These are phyloP conservation scores for Ogataea nitratoaversa DNA, from an alignment of 805 yeast genomes.

Conservation along the genomic window DNA sequence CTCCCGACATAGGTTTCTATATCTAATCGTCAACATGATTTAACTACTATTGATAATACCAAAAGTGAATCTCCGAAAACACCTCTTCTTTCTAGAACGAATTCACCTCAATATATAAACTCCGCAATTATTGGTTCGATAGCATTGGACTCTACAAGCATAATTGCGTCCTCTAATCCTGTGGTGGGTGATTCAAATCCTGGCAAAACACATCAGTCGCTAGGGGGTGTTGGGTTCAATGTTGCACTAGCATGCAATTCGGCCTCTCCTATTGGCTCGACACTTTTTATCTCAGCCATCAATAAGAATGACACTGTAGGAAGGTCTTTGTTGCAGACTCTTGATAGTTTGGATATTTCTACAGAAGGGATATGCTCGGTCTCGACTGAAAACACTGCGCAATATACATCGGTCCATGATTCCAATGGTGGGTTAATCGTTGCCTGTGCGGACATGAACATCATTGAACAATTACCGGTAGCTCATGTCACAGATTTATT, in stretches of 20 bases:
- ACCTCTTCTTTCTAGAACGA: not conserved
- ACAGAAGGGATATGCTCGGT: slow-evolving; percentile 36
- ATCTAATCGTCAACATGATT: not conserved
- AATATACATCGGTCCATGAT: slow-evolving; percentile 68
- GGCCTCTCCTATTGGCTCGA: slow-evolving; percentile 26
- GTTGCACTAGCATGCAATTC: slow-evolving; percentile 61
- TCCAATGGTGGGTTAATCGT: slow-evolving; percentile 56
- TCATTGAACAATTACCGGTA: slow-evolving; percentile 47
- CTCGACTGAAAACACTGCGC: slow-evolving; percentile 46
- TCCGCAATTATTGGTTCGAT: slow-evolving; percentile 66
- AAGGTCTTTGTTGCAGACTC: slow-evolving; percentile 28
- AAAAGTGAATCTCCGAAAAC: too few species aligned
- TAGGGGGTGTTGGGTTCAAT: slow-evolving; percentile 87
- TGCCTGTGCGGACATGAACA: slow-evolving; percentile 85
- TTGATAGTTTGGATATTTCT: slow-evolving; percentile 29
- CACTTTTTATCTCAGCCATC: slow-evolving; percentile 48
- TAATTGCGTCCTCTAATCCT: slow-evolving; percentile 27
- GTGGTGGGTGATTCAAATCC: slow-evolving; percentile 67
- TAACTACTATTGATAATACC: not conserved
- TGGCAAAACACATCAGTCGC: slow-evolving; percentile 47
- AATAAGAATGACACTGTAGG: slow-evolving; percentile 57
- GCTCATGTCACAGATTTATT: slow-evolving; percentile 42
- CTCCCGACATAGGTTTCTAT: too few species aligned
- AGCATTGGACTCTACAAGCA: slow-evolving; percentile 69
- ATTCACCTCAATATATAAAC: slow-evolving; percentile 7